Conservation (phyloP, 2,329 filamentous ascomycete genomes). For the Ascochyta fabae region DNA sequence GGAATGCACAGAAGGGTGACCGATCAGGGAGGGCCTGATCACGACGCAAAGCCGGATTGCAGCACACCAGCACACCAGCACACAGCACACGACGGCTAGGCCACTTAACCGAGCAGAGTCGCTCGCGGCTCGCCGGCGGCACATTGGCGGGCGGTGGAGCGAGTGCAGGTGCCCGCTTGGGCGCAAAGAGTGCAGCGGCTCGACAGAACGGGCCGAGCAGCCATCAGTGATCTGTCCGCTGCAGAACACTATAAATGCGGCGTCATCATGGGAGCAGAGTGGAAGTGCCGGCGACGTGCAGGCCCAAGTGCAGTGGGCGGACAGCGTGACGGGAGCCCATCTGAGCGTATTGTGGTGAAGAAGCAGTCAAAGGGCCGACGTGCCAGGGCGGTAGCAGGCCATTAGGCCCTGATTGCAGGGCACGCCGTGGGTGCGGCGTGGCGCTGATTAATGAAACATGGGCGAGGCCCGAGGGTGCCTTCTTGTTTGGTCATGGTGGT, state of each 20-base stretch:
- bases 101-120: conserved; percentile 26
- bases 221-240: conserved; percentile 17
- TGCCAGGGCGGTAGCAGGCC: not conserved
- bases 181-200: conserved; percentile 7
- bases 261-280: conserved; percentile 1
- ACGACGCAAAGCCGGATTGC: conserved; percentile 14
- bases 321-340: conserved; percentile 2
- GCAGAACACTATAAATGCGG: conserved; percentile 6
- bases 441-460: conserved; percentile 32
- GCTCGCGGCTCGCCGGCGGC: conserved; percentile 18
- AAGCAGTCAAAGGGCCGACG: conserved; percentile 15
- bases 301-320: conserved; percentile 4
- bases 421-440: conserved; percentile 20
- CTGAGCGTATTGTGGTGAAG: conserved; percentile 11
- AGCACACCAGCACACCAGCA: not conserved
- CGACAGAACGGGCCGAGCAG: conserved; percentile 29
- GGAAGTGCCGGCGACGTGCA: conserved; percentile 9
- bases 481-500: conserved; percentile 33
- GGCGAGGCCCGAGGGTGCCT: conserved; percentile 30
- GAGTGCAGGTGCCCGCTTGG: not conserved
- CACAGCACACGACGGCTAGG: conserved; percentile 10
- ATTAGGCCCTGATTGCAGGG: no score
- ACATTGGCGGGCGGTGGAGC: not conserved
- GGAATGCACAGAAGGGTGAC: conserved; percentile 36
- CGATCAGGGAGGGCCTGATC: conserved; percentile 20